Evolutionary conservation across 805 yeast genomes (phyloP).

Genomic region (Metschnikowia rubicola): DNA sequence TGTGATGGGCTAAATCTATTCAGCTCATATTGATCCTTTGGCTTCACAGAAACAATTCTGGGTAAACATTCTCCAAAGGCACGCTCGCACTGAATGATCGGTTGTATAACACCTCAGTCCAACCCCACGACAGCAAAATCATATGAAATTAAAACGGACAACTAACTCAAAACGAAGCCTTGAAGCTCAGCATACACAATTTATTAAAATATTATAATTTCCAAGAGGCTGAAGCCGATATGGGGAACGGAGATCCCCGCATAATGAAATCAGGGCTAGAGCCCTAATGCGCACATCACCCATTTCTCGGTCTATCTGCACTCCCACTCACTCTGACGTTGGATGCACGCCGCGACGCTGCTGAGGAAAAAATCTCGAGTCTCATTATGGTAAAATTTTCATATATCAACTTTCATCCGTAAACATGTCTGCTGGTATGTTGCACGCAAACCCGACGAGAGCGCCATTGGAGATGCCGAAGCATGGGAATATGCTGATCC

Average conservation of each 20-base stretch:
- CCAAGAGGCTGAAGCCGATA: no score
- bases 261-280: conserved; percentile 11
- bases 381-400: conserved; percentile 11
- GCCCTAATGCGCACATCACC: conserved; percentile 12
- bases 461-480: background rate
- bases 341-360: conserved; percentile 15
- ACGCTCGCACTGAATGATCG: no score
- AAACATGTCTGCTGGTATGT: conserved; percentile 25
- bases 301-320: background rate
- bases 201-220: no score
- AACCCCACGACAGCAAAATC: no score
- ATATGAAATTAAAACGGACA: no score
- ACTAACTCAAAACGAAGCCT: no score
- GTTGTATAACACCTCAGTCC: no score
- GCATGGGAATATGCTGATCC: background rate
- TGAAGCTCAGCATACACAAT: no score
- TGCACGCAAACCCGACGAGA: background rate
- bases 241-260: background rate
- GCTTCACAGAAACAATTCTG: no score
- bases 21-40: no score
- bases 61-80: no score
- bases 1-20: no score
- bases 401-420: conserved; percentile 15
- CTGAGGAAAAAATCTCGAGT: conserved; percentile 20
- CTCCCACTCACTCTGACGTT: background rate